Percentiles rank a stretch among this genome's conserved stretches.
phyloP scores from a whole-genome alignment of 148 eudicot species.

The Linanthus parryae region DNA sequence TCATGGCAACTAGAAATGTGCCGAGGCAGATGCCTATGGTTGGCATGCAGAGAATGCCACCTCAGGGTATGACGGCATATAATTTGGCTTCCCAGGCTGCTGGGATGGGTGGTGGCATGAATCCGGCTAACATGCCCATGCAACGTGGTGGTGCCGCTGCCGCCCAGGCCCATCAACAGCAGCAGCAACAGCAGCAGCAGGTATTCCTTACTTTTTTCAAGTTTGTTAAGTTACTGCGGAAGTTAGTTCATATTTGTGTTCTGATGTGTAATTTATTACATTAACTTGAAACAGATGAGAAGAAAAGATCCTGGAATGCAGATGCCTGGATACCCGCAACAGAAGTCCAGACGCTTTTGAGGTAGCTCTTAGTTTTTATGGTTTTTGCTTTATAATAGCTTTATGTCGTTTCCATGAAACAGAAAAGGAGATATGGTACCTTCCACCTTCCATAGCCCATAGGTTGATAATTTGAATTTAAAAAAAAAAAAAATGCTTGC shows the following conservation, averaged over 20 bases:
- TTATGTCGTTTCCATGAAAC: no score
- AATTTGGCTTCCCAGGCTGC: constrained; percentile 79
- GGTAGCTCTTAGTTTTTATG: constrained; percentile 22
- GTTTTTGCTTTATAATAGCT: no score
- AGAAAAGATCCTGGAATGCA: constrained; percentile 91
- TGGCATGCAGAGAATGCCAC: constrained; percentile 84
- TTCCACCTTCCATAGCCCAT: no score
- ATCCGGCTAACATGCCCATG: constrained; percentile 77
- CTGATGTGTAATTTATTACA: constrained; percentile 9
- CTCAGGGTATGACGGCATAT: constrained; percentile 77
- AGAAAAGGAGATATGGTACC: no score
- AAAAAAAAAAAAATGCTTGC: no score
- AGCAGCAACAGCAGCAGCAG: constrained; percentile 40
- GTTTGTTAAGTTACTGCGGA: constrained; percentile 1
- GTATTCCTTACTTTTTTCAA: constrained; percentile 18
- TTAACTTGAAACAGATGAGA: constrained; percentile 52
- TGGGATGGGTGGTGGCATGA: constrained; percentile 74
- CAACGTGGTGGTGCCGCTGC: constrained; percentile 83
- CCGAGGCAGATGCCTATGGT: constrained; percentile 70
- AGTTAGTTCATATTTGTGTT: background rate
- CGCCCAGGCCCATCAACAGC: constrained; percentile 88
- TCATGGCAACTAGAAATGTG: constrained; percentile 51
- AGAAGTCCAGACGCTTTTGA: constrained; percentile 84
- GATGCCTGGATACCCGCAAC: constrained; percentile 91
- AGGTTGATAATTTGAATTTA: no score